Percentiles rank a stretch among this genome's conserved stretches.
Evolutionary conservation across 768 basidiomycete genomes (phyloP).

Genomic region (Fomitopsis serialis): DNA sequence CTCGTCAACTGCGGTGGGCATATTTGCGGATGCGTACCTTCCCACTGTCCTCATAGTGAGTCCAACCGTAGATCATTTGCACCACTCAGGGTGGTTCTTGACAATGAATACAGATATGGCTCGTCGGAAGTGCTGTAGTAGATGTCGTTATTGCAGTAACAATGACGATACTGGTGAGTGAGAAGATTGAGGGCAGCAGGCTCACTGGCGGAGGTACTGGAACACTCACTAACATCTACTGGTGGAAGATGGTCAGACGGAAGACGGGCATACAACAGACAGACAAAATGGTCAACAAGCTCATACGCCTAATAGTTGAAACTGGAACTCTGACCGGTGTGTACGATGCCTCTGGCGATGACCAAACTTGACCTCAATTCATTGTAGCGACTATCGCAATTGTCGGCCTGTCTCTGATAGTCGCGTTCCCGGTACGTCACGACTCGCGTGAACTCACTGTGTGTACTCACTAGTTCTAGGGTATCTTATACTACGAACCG

Average conservation of each 20-base stretch:
- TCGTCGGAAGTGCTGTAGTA: not conserved
- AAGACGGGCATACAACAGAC: not conserved
- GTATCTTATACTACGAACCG: not conserved
- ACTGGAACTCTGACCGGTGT: constrained; percentile 8
- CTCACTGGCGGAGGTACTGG: not conserved
- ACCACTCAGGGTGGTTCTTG: no score
- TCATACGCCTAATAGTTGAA: no score
- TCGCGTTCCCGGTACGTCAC: not conserved
- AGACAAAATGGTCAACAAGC: not conserved
- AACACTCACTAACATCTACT: no score
- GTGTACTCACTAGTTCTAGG: not conserved
- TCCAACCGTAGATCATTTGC: not conserved
- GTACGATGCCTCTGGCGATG: not conserved
- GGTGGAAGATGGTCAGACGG: not conserved
- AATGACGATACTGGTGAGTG: not conserved
- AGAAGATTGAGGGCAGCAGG: no score
- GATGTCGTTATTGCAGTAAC: not conserved
- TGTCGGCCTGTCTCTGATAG: not conserved
- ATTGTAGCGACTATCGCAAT: not conserved
- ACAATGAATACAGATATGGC: not conserved
- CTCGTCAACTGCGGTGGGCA: not conserved
- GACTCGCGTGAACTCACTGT: not conserved
- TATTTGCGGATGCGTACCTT: not conserved
- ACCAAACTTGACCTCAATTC: not conserved
- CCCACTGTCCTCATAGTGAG: not conserved